Evolutionary conservation across 805 yeast genomes (phyloP), one percentile per base, ranked within the genome.

Genomic region (Yamadazyma nakazawae): DNA sequence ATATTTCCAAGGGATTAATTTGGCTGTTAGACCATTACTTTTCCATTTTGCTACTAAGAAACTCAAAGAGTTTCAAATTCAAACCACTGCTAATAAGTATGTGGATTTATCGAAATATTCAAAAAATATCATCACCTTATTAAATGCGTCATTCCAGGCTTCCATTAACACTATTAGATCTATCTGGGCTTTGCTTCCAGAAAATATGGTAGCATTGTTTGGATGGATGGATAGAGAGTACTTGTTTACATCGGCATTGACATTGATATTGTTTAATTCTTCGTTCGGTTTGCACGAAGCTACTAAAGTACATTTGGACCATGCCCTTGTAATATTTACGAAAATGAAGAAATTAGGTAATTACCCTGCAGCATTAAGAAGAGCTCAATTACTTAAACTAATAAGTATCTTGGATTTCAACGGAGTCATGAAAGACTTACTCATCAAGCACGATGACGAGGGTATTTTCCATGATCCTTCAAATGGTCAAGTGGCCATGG

Each of bases 201-300:
- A 83, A 47, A 85, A 84, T 53, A 84, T 84, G 89, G 83, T 86
- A n/a, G 92, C 95, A 0, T 63, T 85, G 37, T 86, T 86, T 66
- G 94, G 95, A 2, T 86, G 88, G 72, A 85, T 86, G 92, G 95
- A 86, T 59, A 72, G 95, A 55, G 95, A 86, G 57, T 86, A 86
- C 58, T 67, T 86, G 19, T 86, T 85, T 61, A 85, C 90, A 0
- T 80, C 91, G 0, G 81, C 91, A 3, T 85, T 87, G 5, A 85
- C 94, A 0, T 65, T 85, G 40, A 79, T 85, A 13, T 68, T 86
- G 36, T 85, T 85, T 61, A 86, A 84, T 60, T 83, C 89, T 1
- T 84, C 94, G 0, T 86, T 86, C 66, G 95, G 95, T 7, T 84
- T 85, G 6, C 88, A 85, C 58, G 88, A 84, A 21, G 88, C 86